Percentiles rank a stretch among this genome's conserved stretches.
Evolutionary conservation across 2,329 filamentous ascomycete species (phyloP).

Genomic region (Juglanconis sp.): DNA sequence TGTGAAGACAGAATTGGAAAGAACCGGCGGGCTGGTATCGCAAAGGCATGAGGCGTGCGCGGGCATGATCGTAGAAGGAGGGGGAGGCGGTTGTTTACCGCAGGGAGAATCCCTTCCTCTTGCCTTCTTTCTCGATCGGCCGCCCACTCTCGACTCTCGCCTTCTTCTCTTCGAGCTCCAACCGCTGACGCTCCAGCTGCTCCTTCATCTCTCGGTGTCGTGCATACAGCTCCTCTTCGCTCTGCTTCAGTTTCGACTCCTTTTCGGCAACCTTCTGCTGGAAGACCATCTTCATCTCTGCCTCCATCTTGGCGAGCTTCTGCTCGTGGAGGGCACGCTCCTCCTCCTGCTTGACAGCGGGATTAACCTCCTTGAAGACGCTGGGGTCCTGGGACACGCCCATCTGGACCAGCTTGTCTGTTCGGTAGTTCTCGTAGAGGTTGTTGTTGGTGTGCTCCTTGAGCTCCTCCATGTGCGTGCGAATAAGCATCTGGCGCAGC

Average conservation of each 20-base stretch:
- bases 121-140: slow-evolving; percentile 94
- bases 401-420: slow-evolving; percentile 98
- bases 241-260: slow-evolving; percentile 99
- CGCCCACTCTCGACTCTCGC: slow-evolving; percentile 88
- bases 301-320: slow-evolving; percentile 99
- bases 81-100: slow-evolving; percentile 58
- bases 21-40: slow-evolving; percentile 56
- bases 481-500: slow-evolving; percentile 98
- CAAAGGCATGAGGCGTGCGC: slow-evolving; percentile 57
- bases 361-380: slow-evolving; percentile 99
- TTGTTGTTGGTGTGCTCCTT: slow-evolving; percentile 99
- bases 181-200: slow-evolving; percentile 90
- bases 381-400: slow-evolving; percentile 97
- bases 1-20: slow-evolving; percentile 41
- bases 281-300: slow-evolving; percentile 99
- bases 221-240: slow-evolving; percentile 97
- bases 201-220: slow-evolving; percentile 99
- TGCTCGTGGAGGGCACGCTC: slow-evolving; percentile 97
- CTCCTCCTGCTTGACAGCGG: slow-evolving; percentile 99
- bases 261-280: slow-evolving; percentile 99
- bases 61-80: slow-evolving; percentile 46
- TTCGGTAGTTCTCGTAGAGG: slow-evolving; percentile 99
- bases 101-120: slow-evolving; percentile 99
- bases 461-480: slow-evolving; percentile 99
- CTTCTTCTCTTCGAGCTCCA: slow-evolving; percentile 99